Evolutionary conservation across 257 asterid species (phyloP).

Genomic region (Craterostigma plantagineum): DNA sequence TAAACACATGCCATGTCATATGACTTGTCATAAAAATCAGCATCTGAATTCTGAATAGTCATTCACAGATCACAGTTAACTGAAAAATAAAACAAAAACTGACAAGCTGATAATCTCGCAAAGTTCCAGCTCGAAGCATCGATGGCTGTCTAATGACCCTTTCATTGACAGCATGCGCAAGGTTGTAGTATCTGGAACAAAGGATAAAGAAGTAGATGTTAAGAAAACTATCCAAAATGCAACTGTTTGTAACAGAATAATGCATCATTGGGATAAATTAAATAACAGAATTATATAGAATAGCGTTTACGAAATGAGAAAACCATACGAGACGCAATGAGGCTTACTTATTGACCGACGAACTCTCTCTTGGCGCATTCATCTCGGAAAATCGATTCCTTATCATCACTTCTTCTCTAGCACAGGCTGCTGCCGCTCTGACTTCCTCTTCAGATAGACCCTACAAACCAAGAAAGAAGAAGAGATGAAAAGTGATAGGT

Average conservation of each 20-base stretch:
- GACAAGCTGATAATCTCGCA: conserved; percentile 95
- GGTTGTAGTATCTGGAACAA: conserved; percentile 64
- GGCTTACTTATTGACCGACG: conserved; percentile 83
- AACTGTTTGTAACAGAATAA: background rate
- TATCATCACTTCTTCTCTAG: conserved; percentile 95
- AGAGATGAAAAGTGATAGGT: conserved; percentile 2
- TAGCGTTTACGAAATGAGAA: too few relatives aligned
- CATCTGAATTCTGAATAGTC: too few relatives aligned
- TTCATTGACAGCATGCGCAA: conserved; percentile 98
- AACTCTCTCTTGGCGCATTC: conserved; percentile 86
- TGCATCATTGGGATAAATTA: background rate
- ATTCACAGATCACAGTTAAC: too few relatives aligned
- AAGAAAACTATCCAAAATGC: background rate
- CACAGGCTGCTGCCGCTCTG: conserved; percentile 93
- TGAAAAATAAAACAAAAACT: conserved; percentile 13
- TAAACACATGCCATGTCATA: too few relatives aligned
- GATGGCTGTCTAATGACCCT: conserved; percentile 91
- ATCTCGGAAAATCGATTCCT: conserved; percentile 95
- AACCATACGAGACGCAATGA: conserved; percentile 1
- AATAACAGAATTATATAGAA: too few relatives aligned
- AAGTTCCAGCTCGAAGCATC: conserved; percentile 83
- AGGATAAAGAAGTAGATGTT: conserved; percentile 3
- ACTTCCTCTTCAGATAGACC: conserved; percentile 99
- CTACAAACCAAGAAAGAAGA: conserved; percentile 19
- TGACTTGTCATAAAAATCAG: too few relatives aligned